Percentiles rank a stretch among this genome's conserved stretches.
Conservation (phyloP, 2,329 filamentous ascomycete genomes). For the Torrubiellomyces zombiae region DNA sequence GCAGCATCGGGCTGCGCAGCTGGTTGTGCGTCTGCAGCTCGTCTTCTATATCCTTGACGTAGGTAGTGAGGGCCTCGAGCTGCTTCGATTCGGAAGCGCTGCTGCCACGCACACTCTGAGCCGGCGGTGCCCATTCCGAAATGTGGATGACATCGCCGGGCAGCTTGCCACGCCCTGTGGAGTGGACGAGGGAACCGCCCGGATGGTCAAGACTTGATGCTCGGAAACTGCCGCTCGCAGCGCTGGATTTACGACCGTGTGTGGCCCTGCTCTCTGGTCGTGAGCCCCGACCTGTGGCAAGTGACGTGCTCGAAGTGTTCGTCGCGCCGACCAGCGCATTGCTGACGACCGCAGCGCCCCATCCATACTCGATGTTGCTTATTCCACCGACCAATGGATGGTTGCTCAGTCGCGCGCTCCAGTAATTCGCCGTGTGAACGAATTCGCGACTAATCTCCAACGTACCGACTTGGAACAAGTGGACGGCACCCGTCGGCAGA, state of each 20-base stretch:
- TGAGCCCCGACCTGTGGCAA: slow-evolving; percentile 17
- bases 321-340: slow-evolving; percentile 36
- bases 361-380: slow-evolving; percentile 94
- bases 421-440: slow-evolving; percentile 89
- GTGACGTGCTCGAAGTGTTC: slow-evolving; percentile 24
- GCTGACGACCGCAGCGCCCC: slow-evolving; percentile 71
- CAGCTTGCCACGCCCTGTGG: slow-evolving; percentile 40
- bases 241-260: slow-evolving; percentile 23
- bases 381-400: slow-evolving; percentile 85
- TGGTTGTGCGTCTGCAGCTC: slow-evolving; percentile 81
- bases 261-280: slow-evolving; percentile 35
- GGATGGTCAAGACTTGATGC: slow-evolving; percentile 46
- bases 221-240: slow-evolving; percentile 34
- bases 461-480: slow-evolving; percentile 96
- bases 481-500: slow-evolving; percentile 80
- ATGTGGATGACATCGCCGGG: slow-evolving; percentile 75
- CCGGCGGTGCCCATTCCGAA: slow-evolving; percentile 75
- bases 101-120: slow-evolving; percentile 78
- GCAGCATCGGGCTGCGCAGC: slow-evolving; percentile 68
- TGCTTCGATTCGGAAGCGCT: slow-evolving; percentile 67
- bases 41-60: slow-evolving; percentile 72
- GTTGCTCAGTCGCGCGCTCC: slow-evolving; percentile 86
- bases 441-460: slow-evolving; percentile 91
- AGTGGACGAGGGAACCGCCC: slow-evolving; percentile 31
- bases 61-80: slow-evolving; percentile 53